Conservation (phyloP, 1,139 yeast species). For the Eremothecium sinecaudum region DNA sequence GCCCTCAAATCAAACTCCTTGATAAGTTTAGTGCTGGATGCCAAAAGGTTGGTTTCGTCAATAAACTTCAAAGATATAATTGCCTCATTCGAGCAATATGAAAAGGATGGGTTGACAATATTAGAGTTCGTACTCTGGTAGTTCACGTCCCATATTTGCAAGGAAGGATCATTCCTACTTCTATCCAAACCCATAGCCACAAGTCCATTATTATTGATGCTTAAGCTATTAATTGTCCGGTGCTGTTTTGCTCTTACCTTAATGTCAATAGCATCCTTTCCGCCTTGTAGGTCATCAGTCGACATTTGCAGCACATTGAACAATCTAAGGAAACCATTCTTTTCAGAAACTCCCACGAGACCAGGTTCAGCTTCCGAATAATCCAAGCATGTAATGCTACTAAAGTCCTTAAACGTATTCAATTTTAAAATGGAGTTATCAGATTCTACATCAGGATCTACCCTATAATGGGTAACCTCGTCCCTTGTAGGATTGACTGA, state of each 20-base stretch:
- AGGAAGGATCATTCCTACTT: slow-evolving; percentile 65
- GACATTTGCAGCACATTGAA: slow-evolving; percentile 43
- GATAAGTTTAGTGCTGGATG: slow-evolving; percentile 70
- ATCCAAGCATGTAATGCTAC: slow-evolving; percentile 61
- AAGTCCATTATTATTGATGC: slow-evolving; percentile 56
- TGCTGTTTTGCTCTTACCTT: slow-evolving; percentile 53
- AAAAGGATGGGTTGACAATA: slow-evolving; percentile 45
- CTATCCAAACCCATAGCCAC: slow-evolving; percentile 77
- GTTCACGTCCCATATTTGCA: slow-evolving; percentile 76
- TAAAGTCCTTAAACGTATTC: slow-evolving; percentile 54
- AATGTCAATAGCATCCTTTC: slow-evolving; percentile 14
- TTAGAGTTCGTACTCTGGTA: slow-evolving; percentile 37
- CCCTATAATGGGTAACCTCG: slow-evolving; percentile 31
- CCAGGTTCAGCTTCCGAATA: slow-evolving; percentile 53
- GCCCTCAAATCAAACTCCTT: slow-evolving; percentile 70
- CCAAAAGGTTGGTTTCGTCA: slow-evolving; percentile 52
- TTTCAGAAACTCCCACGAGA: slow-evolving; percentile 62
- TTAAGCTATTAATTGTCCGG: slow-evolving; percentile 65
- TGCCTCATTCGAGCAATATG: slow-evolving; percentile 66
- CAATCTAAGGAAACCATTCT: slow-evolving; percentile 56
- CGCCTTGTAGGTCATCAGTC: slow-evolving; percentile 7
- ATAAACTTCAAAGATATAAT: slow-evolving; percentile 60
- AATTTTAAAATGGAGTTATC: slow-evolving; percentile 40
- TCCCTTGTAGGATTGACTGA: slow-evolving; percentile 33
- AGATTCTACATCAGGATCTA: slow-evolving; percentile 30